Evolutionary conservation across 192 early-diverging fungal genomes (phyloP).

Genomic region (Backusella parvicylindrica): DNA sequence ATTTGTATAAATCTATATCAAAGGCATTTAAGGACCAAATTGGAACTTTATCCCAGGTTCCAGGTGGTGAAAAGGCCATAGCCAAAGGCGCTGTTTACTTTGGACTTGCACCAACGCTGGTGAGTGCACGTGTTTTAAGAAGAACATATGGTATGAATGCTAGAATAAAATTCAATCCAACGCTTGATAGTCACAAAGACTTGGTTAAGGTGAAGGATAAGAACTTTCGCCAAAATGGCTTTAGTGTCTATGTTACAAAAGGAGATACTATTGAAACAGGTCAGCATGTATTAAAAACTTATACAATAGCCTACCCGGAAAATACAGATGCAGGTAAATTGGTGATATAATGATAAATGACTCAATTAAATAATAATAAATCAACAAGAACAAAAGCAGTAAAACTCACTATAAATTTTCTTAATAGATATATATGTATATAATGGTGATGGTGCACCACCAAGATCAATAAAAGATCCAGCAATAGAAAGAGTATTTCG

Average conservation of each 20-base stretch:
- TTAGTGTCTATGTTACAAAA: conserved; percentile 32
- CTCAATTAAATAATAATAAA: not conserved
- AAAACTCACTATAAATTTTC: not conserved
- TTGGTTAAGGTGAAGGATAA: conserved; percentile 37
- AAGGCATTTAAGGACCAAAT: conserved; percentile 37
- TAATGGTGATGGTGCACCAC: conserved; percentile 20
- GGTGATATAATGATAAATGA: not conserved
- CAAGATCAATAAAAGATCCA: not conserved
- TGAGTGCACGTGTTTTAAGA: conserved; percentile 44
- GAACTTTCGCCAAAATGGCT: conserved; percentile 28
- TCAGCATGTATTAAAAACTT: conserved; percentile 44
- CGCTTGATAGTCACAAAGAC: conserved; percentile 38
- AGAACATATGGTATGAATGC: conserved; percentile 47
- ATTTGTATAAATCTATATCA: conserved; percentile 41
- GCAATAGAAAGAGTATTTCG: not conserved
- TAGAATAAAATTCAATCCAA: conserved; percentile 41
- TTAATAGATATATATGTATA: conserved; percentile 27
- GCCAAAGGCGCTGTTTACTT: conserved; percentile 48
- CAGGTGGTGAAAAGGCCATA: conserved; percentile 36
- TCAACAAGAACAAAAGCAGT: too few species aligned
- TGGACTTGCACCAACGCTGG: conserved; percentile 38
- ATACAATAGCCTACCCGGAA: conserved; percentile 35
- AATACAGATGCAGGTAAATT: conserved; percentile 32
- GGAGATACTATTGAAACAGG: conserved; percentile 38
- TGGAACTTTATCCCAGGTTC: conserved; percentile 32